A percentile compares a stretch with the other conserved stretches of the same genome.
Conservation (phyloP, 345 rosid genomes). For the thale cress (Arabidopsis thaliana) region DNA sequence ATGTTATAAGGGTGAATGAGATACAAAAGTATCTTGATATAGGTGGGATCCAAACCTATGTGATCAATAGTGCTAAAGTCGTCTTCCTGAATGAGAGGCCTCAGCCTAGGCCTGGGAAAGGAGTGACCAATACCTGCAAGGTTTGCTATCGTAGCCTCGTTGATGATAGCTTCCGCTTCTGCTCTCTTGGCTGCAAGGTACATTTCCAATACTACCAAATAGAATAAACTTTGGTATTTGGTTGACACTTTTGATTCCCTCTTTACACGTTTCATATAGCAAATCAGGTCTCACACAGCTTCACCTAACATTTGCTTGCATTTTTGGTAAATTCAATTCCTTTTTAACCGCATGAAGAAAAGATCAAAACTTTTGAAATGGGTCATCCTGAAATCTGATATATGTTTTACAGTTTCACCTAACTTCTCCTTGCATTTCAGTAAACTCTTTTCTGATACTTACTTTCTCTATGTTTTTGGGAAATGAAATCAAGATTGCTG, state of each 20-base stretch:
- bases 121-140: constrained; percentile 89
- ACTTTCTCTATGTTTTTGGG: constrained; percentile 10
- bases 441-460: constrained; percentile 6
- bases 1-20: constrained; percentile 94
- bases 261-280: constrained; percentile 34
- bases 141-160: constrained; percentile 95
- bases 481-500: constrained; percentile 63
- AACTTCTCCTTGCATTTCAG: constrained; percentile 24
- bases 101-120: constrained; percentile 97
- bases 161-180: constrained; percentile 92
- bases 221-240: constrained; percentile 16
- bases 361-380: constrained; percentile 32
- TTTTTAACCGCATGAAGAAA: constrained; percentile 8
- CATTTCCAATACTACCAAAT: constrained; percentile 17
- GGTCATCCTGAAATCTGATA: constrained; percentile 22
- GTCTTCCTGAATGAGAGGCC: constrained; percentile 97
- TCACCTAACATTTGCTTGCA: constrained; percentile 29
- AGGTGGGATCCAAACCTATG: constrained; percentile 90
- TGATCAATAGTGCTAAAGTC: constrained; percentile 94
- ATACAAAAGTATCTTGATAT: constrained; percentile 89
- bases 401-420: constrained; percentile 22
- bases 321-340: constrained; percentile 21
- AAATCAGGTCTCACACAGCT: not conserved
- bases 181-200: constrained; percentile 99
- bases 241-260: constrained; percentile 13